Base-by-base conservation (phyloP, 2,329 filamentous ascomycete genomes). In the Ampelomyces quisqualis region DNA sequence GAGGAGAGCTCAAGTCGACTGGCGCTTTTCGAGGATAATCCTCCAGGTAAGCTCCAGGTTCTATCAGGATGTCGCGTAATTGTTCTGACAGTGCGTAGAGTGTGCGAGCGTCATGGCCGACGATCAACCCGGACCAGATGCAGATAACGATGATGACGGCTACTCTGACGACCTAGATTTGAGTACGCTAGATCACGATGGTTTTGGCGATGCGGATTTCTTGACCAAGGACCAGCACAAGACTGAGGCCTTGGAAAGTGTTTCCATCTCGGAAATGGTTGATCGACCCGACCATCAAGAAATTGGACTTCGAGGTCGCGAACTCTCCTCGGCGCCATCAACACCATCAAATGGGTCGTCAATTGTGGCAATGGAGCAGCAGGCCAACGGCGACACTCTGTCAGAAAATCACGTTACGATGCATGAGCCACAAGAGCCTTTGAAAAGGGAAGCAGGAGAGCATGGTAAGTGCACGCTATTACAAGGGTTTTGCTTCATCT, bases 1-100 rank as follows among this genome's bases (percentile, higher is more conserved):
- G 34, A 44, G 6, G 33, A 45, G 40, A 40, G 23, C 35, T 49
- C 20, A 52, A 29, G 36, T 43, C 27, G 35, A 29, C 33, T 34
- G n/a, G 21, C 32, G 14, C 30, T 36, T 40, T 39, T 14, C 40
- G 22, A 41, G 22, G 30, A 22, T 33, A 48, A 32, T 30, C 35
- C 28, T 48, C 23, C 40, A 48, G 34, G 45, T 48, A 44, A 29
- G 30, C 43, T 28, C 30, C 35, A 43, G 18, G 28, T 8, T 15
- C n/a, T 30, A 30, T 30, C 7, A 8, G 7, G 13, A 30, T 30
- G 15, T 14, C 28, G 6, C 13, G 13, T 18, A 30, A 5, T 10
- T 15, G 3, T 30, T 30, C 28, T 30, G 15, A 30, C 9, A 17
- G 5, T 30, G 9, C 28, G 28, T 30, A 30, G 28, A 17, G 15